A percentile compares a stretch with the other conserved stretches of the same genome.
These are phyloP conservation scores for Metschnikowia anglica DNA, from an alignment of 805 yeast species.

Conservation along the genomic window DNA sequence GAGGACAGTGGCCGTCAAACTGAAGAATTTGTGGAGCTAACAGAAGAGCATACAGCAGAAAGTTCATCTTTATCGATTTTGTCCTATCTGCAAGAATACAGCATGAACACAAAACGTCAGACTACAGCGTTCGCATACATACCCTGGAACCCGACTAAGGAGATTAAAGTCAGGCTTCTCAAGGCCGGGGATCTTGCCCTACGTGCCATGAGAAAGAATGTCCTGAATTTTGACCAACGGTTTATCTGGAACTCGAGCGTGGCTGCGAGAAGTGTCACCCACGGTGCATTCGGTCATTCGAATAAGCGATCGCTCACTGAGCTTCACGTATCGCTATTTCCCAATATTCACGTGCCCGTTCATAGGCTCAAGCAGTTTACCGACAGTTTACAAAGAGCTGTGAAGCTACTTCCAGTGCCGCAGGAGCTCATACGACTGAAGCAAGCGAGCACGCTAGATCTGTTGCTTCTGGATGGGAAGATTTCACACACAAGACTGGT, in stretches of 20 bases:
- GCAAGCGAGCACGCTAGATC: slow-evolving; percentile 8
- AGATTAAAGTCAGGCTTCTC: slow-evolving; percentile 5
- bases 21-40: background rate
- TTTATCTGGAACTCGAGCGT: slow-evolving; percentile 9
- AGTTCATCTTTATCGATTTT: slow-evolving; percentile 1
- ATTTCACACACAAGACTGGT: background rate
- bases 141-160: slow-evolving; percentile 22
- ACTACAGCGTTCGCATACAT: slow-evolving; percentile 18
- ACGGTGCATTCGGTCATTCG: slow-evolving; percentile 10
- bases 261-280: slow-evolving; percentile 4
- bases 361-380: slow-evolving; percentile 2
- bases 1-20: background rate
- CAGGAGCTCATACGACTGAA: background rate
- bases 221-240: slow-evolving; percentile 8
- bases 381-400: slow-evolving; percentile 7
- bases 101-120: slow-evolving; percentile 18
- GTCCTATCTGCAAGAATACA: slow-evolving; percentile 23
- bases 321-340: slow-evolving; percentile 21
- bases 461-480: slow-evolving; percentile 3
- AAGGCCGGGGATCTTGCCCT: slow-evolving; percentile 7
- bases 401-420: slow-evolving; percentile 5
- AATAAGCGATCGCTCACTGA: slow-evolving; percentile 13
- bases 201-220: background rate
- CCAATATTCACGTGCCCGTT: slow-evolving; percentile 13
- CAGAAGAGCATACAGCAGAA: background rate